Percentiles rank a stretch among this genome's conserved stretches.
These are phyloP conservation scores for Penicillium herquei DNA, from an alignment of 495 filamentous ascomycete genomes.

Conservation along the genomic window DNA sequence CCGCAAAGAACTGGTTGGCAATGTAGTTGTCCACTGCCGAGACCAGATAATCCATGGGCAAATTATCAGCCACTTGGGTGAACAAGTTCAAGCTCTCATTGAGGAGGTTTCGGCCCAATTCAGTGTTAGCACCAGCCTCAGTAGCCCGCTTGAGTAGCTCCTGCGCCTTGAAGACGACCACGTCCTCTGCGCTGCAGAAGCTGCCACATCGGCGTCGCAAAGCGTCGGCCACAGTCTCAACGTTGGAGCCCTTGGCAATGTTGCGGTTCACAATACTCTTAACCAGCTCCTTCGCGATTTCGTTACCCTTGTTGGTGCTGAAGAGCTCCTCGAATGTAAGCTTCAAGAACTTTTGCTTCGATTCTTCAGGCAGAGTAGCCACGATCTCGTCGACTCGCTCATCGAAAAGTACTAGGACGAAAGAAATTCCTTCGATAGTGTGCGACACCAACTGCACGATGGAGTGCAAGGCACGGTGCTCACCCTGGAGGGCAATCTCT, in stretches of 20 bases:
- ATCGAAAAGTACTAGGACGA: conserved; percentile 89
- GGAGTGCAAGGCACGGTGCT: conserved; percentile 88
- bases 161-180: conserved; percentile 96
- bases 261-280: conserved; percentile 98
- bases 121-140: conserved; percentile 71
- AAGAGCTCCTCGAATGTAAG: conserved; percentile 88
- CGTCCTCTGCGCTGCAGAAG: conserved; percentile 96
- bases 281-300: conserved; percentile 93
- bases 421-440: conserved; percentile 93
- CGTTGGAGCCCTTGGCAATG: conserved; percentile 91
- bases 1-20: conserved; percentile 79
- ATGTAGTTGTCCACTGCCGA: conserved; percentile 77
- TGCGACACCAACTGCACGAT: conserved; percentile 76
- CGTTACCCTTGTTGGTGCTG: conserved; percentile 71
- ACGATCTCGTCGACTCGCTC: conserved; percentile 89
- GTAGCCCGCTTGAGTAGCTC: conserved; percentile 85
- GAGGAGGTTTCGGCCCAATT: conserved; percentile 74
- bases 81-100: conserved; percentile 89
- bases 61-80: conserved; percentile 75
- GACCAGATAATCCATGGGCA: conserved; percentile 77
- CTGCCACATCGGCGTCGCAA: conserved; percentile 85
- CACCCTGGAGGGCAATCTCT: conserved; percentile 83
- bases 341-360: conserved; percentile 64
- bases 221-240: conserved; percentile 94
- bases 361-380: conserved; percentile 65